Conservation (phyloP, 208 protist genomes). For the Acanthamoeba culbertsoni region DNA sequence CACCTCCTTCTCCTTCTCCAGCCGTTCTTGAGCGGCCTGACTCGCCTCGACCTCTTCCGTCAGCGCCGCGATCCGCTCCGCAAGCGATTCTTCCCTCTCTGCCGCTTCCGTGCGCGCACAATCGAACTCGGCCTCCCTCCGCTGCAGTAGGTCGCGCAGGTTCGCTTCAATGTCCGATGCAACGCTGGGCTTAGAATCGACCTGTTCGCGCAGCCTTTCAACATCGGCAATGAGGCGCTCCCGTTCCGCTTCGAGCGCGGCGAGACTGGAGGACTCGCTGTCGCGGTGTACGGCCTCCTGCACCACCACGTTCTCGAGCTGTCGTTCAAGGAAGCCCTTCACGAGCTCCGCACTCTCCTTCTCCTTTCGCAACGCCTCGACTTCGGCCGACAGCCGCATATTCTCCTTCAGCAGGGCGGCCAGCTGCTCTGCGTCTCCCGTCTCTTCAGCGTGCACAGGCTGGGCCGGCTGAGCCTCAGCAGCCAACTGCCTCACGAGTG, state of each 20-base stretch:
- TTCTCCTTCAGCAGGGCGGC: not conserved
- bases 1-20: not conserved
- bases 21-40: too few relatives aligned
- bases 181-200: not conserved
- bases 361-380: not conserved
- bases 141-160: too few relatives aligned
- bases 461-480: not conserved
- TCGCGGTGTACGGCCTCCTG: not conserved
- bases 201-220: too few relatives aligned
- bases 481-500: not conserved
- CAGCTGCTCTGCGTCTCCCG: not conserved
- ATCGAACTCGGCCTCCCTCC: too few relatives aligned
- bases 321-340: not conserved
- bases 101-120: too few relatives aligned
- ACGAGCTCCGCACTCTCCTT: not conserved
- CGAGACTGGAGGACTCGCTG: not conserved
- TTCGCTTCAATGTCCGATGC: too few relatives aligned
- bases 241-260: too few relatives aligned
- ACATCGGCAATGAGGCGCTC: too few relatives aligned
- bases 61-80: not conserved
- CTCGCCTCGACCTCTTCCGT: too few relatives aligned
- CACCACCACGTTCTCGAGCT: not conserved
- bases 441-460: not conserved
- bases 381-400: not conserved
- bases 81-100: not conserved